phyloP scores from a whole-genome alignment of 495 filamentous ascomycete species.

The Penicillium silybi region DNA sequence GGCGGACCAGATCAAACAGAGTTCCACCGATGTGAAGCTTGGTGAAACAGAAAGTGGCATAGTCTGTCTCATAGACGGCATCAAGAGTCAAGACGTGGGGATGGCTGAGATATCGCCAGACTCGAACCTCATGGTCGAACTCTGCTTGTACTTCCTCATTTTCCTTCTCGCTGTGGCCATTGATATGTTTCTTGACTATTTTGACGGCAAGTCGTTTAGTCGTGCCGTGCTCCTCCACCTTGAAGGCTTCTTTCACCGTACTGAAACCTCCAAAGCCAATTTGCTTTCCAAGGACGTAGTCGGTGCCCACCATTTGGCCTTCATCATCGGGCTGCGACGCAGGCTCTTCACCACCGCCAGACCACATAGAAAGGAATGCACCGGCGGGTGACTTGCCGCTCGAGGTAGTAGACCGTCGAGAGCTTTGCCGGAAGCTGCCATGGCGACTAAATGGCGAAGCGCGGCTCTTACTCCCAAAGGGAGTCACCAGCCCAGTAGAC shows the following conservation, averaged over 20 bases:
- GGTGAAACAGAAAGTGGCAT: constrained; percentile 73
- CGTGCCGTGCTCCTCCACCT: constrained; percentile 53
- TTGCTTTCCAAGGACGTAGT: constrained; percentile 69
- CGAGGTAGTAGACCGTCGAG: constrained; percentile 44
- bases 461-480: constrained; percentile 43
- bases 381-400: constrained; percentile 53
- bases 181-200: constrained; percentile 62
- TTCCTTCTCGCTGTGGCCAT: constrained; percentile 53
- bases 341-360: constrained; percentile 38
- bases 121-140: constrained; percentile 68
- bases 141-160: constrained; percentile 68
- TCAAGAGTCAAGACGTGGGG: constrained; percentile 62
- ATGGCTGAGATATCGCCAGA: constrained; percentile 69
- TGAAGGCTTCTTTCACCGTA: constrained; percentile 66
- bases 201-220: constrained; percentile 62
- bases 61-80: constrained; percentile 65
- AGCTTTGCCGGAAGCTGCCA: constrained; percentile 36
- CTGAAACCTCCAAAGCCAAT: constrained; percentile 71
- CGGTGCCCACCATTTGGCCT: constrained; percentile 67
- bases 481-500: constrained; percentile 38
- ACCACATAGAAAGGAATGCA: constrained; percentile 58
- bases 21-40: constrained; percentile 64
- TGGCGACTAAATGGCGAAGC: constrained; percentile 41
- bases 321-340: constrained; percentile 59
- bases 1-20: constrained; percentile 64